Conservation (phyloP, 768 basidiomycete genomes). For the Podaxis sp. region DNA sequence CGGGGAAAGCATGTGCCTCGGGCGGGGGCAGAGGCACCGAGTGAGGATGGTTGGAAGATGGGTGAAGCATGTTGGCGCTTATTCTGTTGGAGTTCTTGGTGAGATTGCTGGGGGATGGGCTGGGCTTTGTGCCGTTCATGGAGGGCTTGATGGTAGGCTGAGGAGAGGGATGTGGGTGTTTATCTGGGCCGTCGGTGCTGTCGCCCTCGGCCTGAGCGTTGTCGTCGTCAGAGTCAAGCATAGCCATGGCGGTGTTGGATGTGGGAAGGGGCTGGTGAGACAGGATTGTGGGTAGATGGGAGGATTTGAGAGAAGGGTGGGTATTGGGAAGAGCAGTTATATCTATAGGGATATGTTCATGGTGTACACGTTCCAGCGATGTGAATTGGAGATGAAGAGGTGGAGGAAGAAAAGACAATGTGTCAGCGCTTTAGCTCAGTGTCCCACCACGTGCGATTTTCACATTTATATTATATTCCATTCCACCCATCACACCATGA, state of each 20-base stretch:
- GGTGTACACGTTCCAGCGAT: constrained; percentile 31
- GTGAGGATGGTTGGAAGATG: constrained; percentile 11
- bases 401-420: neutral
- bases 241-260: constrained; percentile 31
- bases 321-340: constrained; percentile 9
- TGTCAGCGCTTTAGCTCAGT: neutral
- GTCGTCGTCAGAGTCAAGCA: constrained; percentile 43
- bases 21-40: constrained; percentile 49
- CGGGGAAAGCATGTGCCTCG: constrained; percentile 39
- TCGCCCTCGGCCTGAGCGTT: constrained; percentile 53
- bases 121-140: constrained; percentile 8
- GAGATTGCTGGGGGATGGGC: neutral
- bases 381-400: neutral
- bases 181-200: constrained; percentile 52
- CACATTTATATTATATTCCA: no score
- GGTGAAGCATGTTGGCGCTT: constrained; percentile 15
- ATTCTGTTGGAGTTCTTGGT: constrained; percentile 14
- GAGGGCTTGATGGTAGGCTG: constrained; percentile 19
- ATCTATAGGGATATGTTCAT: constrained; percentile 42
- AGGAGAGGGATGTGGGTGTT: constrained; percentile 42
- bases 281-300: constrained; percentile 10
- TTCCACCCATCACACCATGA: neutral
- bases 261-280: neutral
- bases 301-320: constrained; percentile 15
- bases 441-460: neutral